Evolutionary conservation across 129 eudicot genomes (phyloP), one percentile per base, ranked within the genome.

Genomic region (Escallonia rubra): DNA sequence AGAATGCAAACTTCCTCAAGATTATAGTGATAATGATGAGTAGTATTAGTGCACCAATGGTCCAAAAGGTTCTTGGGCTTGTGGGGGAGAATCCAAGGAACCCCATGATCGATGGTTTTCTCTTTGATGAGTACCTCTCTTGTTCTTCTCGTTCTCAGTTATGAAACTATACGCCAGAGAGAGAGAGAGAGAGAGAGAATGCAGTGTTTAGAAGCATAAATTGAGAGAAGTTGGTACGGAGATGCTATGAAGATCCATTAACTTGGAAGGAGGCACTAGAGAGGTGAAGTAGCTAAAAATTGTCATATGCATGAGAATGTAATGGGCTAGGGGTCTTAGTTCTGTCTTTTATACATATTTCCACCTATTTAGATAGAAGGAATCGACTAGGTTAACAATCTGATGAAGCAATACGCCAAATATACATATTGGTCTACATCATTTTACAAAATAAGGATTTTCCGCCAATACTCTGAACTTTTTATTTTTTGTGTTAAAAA

Each of bases 1-100:
- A 65, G 51, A 84, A 59, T 46, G 79, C 87, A 73, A 75, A 80
- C 63, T 79, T 85, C 50, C 76, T 73, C 57, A 89, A 59, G 23
- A 83, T 56, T 54, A 79, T 71, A 16, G 87, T 78, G 63, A 89
- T 72, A 11, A 83, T 34, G 59, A 89, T 82, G 6, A 89, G 69
- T 23, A 85, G 64, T 8, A 71, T 45, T 65, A 89, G 68, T 23
- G 86, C 87, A 42, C 85, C 92, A 8, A 79, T 72, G 34, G 85
- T 72, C 70, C 75, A 69, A 46, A 72, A 76, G 75, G 58, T 74
- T 69, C 74, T 72, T 63, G 65, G 69, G 41, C 63, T 71, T 58
- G 82, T 14, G 12, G 65, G 76, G 78, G 76, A 64, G 64, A 71
- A 72, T 51, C 78, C 83, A 64, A 63, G 72, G 13, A 66, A 59